Evolutionary conservation across 441 rosid species (phyloP).

Genomic region (Populus hybrid): DNA sequence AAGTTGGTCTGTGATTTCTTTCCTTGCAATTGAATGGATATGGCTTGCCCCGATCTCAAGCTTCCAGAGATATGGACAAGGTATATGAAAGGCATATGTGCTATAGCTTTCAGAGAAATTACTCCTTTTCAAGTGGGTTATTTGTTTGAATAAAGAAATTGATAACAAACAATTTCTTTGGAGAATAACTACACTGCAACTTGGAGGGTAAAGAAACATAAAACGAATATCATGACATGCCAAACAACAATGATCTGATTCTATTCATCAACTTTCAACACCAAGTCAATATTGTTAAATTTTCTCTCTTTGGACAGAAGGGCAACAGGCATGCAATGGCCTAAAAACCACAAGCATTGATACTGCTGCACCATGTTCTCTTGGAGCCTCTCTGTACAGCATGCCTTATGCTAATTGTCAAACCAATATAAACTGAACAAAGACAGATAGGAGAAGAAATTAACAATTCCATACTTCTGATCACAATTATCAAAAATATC

Average conservation of each 20-base stretch:
- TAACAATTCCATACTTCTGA: not conserved
- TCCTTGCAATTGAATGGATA: not conserved
- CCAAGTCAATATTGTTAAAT: not conserved
- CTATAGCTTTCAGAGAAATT: not conserved
- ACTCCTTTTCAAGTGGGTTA: not conserved
- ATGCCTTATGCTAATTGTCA: not conserved
- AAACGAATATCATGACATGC: not conserved
- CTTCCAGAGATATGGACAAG: not conserved
- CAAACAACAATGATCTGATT: not conserved
- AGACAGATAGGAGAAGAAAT: not conserved
- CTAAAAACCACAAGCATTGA: not conserved
- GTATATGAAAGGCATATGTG: not conserved
- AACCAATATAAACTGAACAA: not conserved
- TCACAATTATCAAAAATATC: not conserved
- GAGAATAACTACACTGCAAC: not conserved
- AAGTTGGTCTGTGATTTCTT: not conserved
- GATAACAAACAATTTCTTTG: not conserved
- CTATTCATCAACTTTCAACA: not conserved
- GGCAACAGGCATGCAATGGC: not conserved
- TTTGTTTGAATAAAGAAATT: not conserved
- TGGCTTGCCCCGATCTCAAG: not conserved
- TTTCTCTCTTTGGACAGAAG: not conserved
- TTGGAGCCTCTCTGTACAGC: not conserved
- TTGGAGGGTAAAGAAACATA: not conserved
- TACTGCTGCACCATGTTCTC: not conserved